Conservation (phyloP, 371 early-diverging fungal species). For the Rhizomucor pusillus region DNA sequence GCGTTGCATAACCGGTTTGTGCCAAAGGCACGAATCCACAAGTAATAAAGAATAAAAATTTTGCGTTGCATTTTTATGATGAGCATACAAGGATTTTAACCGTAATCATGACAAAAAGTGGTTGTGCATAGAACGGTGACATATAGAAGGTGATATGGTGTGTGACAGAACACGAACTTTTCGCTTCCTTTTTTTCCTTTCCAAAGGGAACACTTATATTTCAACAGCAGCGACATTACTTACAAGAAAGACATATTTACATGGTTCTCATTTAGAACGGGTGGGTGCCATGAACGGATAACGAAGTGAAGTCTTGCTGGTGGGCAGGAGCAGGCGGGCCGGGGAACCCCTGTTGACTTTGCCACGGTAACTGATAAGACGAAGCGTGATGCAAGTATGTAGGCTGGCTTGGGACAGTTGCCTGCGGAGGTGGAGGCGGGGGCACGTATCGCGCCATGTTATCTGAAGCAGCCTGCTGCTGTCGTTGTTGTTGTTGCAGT, state of each 20-base stretch:
- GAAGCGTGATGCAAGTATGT: conserved; percentile 4
- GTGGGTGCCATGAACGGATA: conserved; percentile 2
- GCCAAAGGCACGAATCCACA: no score
- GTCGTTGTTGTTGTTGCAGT: neutral
- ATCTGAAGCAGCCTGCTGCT: neutral
- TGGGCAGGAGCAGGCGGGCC: conserved; percentile 3
- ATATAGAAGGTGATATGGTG: no score
- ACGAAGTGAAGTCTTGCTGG: neutral
- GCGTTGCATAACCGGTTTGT: no score
- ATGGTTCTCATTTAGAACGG: conserved; percentile 1
- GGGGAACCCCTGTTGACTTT: conserved; percentile 8
- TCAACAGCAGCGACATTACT: conserved; percentile 1
- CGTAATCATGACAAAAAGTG: no score
- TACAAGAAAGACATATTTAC: neutral
- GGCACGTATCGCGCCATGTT: no score
- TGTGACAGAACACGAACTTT: no score
- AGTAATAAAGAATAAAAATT: no score
- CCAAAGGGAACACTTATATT: no score
- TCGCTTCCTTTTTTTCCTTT: no score
- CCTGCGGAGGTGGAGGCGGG: conserved; percentile 1
- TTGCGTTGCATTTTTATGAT: no score
- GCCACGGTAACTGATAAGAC: conserved; percentile 9
- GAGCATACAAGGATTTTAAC: no score
- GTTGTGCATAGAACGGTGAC: no score
- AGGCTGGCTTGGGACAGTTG: conserved; percentile 6